Percentiles rank a stretch among this genome's conserved stretches.
Conservation (phyloP, 352 stramenopile genomes). For the Phytophthora citrophthora region DNA sequence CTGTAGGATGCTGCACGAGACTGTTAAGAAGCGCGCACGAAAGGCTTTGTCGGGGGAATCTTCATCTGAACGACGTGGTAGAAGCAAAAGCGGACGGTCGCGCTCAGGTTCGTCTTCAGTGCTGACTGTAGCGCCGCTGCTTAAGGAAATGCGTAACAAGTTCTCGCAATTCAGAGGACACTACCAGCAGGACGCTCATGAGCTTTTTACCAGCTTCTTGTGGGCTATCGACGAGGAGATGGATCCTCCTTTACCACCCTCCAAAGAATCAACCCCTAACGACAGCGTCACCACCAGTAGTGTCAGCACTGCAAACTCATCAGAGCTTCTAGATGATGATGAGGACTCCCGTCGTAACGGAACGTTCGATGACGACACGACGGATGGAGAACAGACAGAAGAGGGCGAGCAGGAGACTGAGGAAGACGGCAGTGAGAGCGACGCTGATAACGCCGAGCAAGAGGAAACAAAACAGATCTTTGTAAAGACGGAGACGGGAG, state of each 20-base stretch:
- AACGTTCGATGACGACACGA: conserved; percentile 30
- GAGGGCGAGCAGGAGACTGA: conserved; percentile 27
- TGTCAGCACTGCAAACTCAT: conserved; percentile 34
- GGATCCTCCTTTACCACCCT: conserved; percentile 40
- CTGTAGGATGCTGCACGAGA: conserved; percentile 62
- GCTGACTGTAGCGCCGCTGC: conserved; percentile 60
- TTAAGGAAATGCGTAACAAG: conserved; percentile 76
- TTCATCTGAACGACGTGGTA: conserved; percentile 20
- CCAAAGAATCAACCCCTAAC: conserved; percentile 3
- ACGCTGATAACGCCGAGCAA: conserved; percentile 28
- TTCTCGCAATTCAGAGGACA: conserved; percentile 94
- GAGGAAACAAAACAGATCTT: conserved; percentile 63
- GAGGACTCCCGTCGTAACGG: conserved; percentile 25
- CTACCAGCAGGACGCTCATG: conserved; percentile 97
- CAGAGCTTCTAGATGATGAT: conserved; percentile 32
- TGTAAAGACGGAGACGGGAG: conserved; percentile 64
- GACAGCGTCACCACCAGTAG: conserved; percentile 30
- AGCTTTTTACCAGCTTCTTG: conserved; percentile 95
- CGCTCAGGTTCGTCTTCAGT: conserved; percentile 46
- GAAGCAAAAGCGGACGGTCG: conserved; percentile 25
- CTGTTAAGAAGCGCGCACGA: conserved; percentile 57
- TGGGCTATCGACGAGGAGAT: conserved; percentile 85
- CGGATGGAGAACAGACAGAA: conserved; percentile 25
- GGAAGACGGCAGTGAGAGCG: conserved; percentile 33
- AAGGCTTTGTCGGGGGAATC: conserved; percentile 29